A percentile compares a stretch with the other conserved stretches of the same genome.
phyloP scores from a whole-genome alignment of 208 protist species.

The Trypanosoma brucei region DNA sequence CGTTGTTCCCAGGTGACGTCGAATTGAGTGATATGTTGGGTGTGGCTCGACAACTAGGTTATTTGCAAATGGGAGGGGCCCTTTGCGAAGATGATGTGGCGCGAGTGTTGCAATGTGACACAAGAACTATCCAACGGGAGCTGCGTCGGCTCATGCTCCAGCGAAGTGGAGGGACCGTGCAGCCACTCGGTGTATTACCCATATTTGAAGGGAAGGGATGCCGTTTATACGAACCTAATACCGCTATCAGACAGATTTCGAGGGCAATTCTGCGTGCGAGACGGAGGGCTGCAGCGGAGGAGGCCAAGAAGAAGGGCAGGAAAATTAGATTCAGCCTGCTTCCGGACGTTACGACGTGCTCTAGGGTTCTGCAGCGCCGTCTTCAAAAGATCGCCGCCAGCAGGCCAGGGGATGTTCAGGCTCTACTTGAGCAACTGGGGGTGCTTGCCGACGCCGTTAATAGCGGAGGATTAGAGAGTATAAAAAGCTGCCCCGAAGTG shows the following conservation, averaged over 20 bases:
- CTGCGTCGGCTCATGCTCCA: background rate
- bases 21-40: constrained; percentile 3
- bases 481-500: background rate
- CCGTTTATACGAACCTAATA: no score
- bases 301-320: background rate
- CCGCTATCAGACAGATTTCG: background rate
- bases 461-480: background rate
- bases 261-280: background rate
- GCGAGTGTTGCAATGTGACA: constrained; percentile 7
- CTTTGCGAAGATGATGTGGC: constrained; percentile 8
- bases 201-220: background rate
- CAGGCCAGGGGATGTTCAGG: background rate
- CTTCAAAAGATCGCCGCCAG: background rate
- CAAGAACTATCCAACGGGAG: constrained; percentile 4
- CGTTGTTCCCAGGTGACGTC: constrained; percentile 11
- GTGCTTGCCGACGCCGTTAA: background rate
- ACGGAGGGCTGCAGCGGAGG: background rate
- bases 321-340: background rate
- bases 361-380: background rate
- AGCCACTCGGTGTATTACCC: background rate
- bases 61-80: constrained; percentile 4
- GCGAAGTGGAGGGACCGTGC: background rate
- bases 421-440: background rate
- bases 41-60: constrained; percentile 13
- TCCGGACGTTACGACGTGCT: no score